phyloP scores from a whole-genome alignment of 768 basidiomycete species.

The Tricholoma matsutake region DNA sequence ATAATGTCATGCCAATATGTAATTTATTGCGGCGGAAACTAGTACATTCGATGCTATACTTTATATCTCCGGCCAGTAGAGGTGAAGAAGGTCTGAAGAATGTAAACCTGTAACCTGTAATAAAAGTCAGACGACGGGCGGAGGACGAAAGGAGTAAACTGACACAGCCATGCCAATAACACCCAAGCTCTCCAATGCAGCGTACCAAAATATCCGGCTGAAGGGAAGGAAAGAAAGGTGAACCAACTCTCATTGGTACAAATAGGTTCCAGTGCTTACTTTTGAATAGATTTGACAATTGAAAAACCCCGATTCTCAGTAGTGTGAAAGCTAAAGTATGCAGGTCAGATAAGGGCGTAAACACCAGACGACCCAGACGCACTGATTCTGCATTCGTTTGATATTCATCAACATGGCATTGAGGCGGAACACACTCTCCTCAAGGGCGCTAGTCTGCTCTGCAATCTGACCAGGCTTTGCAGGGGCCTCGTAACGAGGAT shows the following conservation, averaged over 20 bases:
- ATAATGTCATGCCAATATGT: too few relatives aligned
- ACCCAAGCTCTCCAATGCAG: slow-evolving; percentile 71
- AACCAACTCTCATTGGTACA: not conserved
- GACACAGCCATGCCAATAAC: slow-evolving; percentile 88
- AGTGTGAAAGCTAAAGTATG: slow-evolving; percentile 80
- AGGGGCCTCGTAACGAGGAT: slow-evolving; percentile 86
- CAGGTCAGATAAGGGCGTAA: not conserved
- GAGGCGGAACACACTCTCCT: slow-evolving; percentile 93
- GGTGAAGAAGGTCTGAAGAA: slow-evolving; percentile 97
- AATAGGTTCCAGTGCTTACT: slow-evolving; percentile 38
- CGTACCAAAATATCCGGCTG: slow-evolving; percentile 94
- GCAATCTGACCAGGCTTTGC: slow-evolving; percentile 85
- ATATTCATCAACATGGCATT: slow-evolving; percentile 86
- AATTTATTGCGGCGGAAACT: not conserved
- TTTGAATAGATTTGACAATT: slow-evolving; percentile 85
- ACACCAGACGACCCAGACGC: slow-evolving; percentile 30
- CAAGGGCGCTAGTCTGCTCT: slow-evolving; percentile 90
- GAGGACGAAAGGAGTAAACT: slow-evolving; percentile 27
- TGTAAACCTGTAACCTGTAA: slow-evolving; percentile 82
- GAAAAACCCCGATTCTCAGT: slow-evolving; percentile 93
- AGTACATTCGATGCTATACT: slow-evolving; percentile 45
- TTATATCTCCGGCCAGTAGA: slow-evolving; percentile 87
- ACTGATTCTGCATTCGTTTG: slow-evolving; percentile 94
- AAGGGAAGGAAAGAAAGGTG: slow-evolving; percentile 6
- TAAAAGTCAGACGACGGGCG: slow-evolving; percentile 1